Evolutionary conservation across 441 rosid genomes (phyloP), one percentile per base, ranked within the genome.

Genomic region (Hura crepitans): DNA sequence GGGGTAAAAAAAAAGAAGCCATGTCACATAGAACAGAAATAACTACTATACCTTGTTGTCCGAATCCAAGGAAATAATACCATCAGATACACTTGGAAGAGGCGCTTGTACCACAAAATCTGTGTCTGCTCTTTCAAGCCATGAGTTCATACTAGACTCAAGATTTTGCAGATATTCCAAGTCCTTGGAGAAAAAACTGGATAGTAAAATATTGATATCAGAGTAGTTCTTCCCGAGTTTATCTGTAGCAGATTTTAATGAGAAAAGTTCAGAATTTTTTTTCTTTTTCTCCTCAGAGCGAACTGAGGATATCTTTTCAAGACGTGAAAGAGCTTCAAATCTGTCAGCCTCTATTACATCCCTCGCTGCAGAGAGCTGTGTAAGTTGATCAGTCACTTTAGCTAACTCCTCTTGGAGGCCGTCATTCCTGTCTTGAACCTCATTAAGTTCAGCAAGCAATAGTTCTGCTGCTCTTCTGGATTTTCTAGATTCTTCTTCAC

Each of bases 391-490:
- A 27, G 81, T 76, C 74, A 75, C 74, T 71, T 84, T 83, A 69
- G 88, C 79, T 75, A 92, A 78, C 77, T 90, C 95, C 80, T 91
- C 99, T 81, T 90, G 99, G 70, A 96, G 87, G 70, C 79, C 66
- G 71, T 94, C 99, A 76, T 96, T 93, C 85, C 97, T 94, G 80
- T 92, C 98, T 81, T 94, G 98, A 77, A 94, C 99, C 78, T 96
- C 99, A 75, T 92, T 90, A 80, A 94, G 81, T 81, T 96, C 99
- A 2, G 97, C 95, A 80, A 94, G 85, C 74, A 96, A 85, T 72
- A 93, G 86, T 81, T 96, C 96, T 47, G 99, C 92, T 31, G 98
- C 98, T 80, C 91, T 85, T 80, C 79, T 84, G 71, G 97, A 91
- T 80, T 93, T 96, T 77, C 73, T 86, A 12, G 89, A 86, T 69